A percentile compares a stretch with the other conserved stretches of the same genome.
phyloP scores from a whole-genome alignment of 2,329 filamentous ascomycete genomes.

The Alternaria sp. region DNA sequence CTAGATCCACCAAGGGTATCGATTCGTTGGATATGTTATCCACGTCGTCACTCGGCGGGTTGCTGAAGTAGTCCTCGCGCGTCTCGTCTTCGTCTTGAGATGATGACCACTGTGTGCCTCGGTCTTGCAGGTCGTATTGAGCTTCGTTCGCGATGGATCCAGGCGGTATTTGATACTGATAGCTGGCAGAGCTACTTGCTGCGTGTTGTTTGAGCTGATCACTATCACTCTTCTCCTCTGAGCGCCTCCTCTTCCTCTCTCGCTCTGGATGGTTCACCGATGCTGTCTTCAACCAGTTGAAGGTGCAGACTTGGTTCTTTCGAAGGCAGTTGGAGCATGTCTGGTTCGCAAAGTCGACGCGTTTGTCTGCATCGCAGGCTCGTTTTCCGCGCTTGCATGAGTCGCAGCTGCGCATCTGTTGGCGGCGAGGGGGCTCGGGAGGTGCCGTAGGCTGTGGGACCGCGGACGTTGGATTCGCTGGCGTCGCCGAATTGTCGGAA shows the following conservation, averaged over 20 bases:
- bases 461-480: background rate
- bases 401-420: slow-evolving; percentile 49
- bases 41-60: background rate
- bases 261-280: background rate
- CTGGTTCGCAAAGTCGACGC: slow-evolving; percentile 29
- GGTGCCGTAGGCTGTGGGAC: background rate
- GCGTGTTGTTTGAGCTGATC: background rate
- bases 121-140: background rate
- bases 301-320: slow-evolving; percentile 53
- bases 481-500: background rate
- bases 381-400: slow-evolving; percentile 54
- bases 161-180: background rate
- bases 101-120: background rate
- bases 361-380: slow-evolving; percentile 50
- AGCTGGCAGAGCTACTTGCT: slow-evolving; percentile 4
- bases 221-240: slow-evolving; percentile 5
- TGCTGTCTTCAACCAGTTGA: slow-evolving; percentile 49
- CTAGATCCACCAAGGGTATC: background rate
- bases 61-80: background rate
- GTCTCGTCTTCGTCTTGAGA: background rate
- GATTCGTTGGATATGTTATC: background rate
- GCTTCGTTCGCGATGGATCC: background rate
- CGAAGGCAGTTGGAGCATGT: slow-evolving; percentile 51
- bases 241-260: slow-evolving; percentile 7
- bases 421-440: slow-evolving; percentile 3